phyloP scores from a whole-genome alignment of 371 early-diverging fungal genomes.

The Mucor saturninus region DNA sequence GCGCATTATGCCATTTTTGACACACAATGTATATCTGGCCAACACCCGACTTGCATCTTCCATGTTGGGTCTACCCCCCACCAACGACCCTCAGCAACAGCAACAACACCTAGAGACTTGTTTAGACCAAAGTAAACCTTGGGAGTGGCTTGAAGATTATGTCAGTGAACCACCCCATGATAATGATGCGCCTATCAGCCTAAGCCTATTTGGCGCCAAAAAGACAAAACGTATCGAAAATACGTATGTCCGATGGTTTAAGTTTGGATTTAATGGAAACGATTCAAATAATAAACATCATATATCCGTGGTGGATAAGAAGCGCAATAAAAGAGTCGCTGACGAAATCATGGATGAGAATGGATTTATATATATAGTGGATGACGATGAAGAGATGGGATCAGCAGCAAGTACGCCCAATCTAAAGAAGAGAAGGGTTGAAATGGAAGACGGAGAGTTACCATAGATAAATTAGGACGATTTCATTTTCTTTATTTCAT shows the following conservation, averaged over 20 bases:
- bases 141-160: slow-evolving; percentile 72
- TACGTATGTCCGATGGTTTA: slow-evolving; percentile 52
- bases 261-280: slow-evolving; percentile 41
- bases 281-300: background rate
- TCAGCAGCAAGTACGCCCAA: background rate
- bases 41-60: slow-evolving; percentile 42
- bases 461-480: slow-evolving; percentile 4
- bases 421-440: slow-evolving; percentile 19
- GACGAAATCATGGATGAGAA: slow-evolving; percentile 17
- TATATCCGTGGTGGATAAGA: slow-evolving; percentile 7
- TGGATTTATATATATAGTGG: slow-evolving; percentile 22
- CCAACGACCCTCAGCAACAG: slow-evolving; percentile 43
- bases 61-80: slow-evolving; percentile 25
- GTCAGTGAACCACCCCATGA: slow-evolving; percentile 50
- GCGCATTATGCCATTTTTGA: slow-evolving; percentile 62
- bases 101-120: slow-evolving; percentile 44
- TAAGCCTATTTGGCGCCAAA: slow-evolving; percentile 43
- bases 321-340: slow-evolving; percentile 11
- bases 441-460: slow-evolving; percentile 35
- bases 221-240: slow-evolving; percentile 40
- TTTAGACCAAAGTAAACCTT: slow-evolving; percentile 59
- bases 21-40: slow-evolving; percentile 63
- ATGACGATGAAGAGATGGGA: slow-evolving; percentile 16
- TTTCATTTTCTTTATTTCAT: background rate
- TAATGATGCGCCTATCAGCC: slow-evolving; percentile 52